Evolutionary conservation across 2,329 filamentous ascomycete species (phyloP).

Genomic region (Fonsecaea nubica): DNA sequence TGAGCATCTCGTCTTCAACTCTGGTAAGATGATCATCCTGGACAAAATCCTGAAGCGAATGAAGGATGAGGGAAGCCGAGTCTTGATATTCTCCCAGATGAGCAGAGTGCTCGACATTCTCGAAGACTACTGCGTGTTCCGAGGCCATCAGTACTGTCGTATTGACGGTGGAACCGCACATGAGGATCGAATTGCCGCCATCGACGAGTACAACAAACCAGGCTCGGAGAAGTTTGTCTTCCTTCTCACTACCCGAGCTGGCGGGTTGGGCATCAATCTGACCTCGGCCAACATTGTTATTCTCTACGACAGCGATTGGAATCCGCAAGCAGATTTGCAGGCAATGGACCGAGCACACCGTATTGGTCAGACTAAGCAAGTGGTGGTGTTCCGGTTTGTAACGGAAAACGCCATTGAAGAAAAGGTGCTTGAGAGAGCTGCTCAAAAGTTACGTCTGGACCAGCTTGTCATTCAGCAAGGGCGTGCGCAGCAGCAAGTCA

Average conservation of each 20-base stretch:
- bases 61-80: conserved; percentile 84
- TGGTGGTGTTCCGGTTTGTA: conserved; percentile 93
- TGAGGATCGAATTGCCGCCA: conserved; percentile 95
- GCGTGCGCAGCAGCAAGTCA: conserved; percentile 85
- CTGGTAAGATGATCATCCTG: conserved; percentile 96
- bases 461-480: conserved; percentile 98
- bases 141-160: conserved; percentile 92
- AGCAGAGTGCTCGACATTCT: conserved; percentile 95
- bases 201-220: conserved; percentile 97
- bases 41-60: conserved; percentile 88
- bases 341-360: conserved; percentile 99
- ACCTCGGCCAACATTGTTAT: conserved; percentile 95
- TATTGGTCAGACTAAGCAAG: conserved; percentile 98
- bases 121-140: conserved; percentile 97
- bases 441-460: conserved; percentile 93
- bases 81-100: conserved; percentile 99
- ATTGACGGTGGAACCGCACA: conserved; percentile 97
- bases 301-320: conserved; percentile 98
- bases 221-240: conserved; percentile 97
- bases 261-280: conserved; percentile 95
- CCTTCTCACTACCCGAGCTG: conserved; percentile 90
- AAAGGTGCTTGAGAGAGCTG: conserved; percentile 94
- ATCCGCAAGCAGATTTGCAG: conserved; percentile 95
- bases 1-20: conserved; percentile 90
- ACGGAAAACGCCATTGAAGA: conserved; percentile 99